A percentile compares a stretch with the other conserved stretches of the same genome.
phyloP scores from a whole-genome alignment of 108 stramenopile genomes.

The Nitzschia sp. region DNA sequence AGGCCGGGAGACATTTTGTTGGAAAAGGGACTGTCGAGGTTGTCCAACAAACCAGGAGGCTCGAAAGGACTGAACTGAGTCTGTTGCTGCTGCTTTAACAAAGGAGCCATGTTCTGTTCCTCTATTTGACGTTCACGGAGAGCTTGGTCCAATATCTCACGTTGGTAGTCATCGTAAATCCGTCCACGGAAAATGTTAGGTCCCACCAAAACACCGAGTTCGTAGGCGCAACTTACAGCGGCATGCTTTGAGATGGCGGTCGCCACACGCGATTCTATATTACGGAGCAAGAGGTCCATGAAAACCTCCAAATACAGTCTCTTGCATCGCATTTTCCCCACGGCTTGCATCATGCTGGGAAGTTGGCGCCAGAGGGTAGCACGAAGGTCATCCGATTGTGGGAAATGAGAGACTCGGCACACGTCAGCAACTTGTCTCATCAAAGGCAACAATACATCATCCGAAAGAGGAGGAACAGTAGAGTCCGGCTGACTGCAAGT shows the following conservation, averaged over 20 bases:
- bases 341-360: conserved; percentile 68
- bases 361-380: conserved; percentile 79
- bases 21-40: conserved; percentile 27
- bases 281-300: conserved; percentile 67
- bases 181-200: conserved; percentile 73
- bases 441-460: conserved; percentile 62
- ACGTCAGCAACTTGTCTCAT: conserved; percentile 75
- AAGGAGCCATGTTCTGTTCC: conserved; percentile 26
- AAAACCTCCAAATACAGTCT: conserved; percentile 74
- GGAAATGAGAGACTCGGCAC: conserved; percentile 80
- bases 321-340: conserved; percentile 85
- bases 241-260: conserved; percentile 82
- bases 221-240: conserved; percentile 77
- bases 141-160: conserved; percentile 62
- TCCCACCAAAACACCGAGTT: conserved; percentile 72
- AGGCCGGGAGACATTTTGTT: conserved; percentile 38
- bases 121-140: conserved; percentile 59
- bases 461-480: conserved; percentile 34
- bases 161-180: conserved; percentile 64
- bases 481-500: conserved; percentile 44
- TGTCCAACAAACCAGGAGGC: conserved; percentile 50
- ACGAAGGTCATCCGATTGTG: conserved; percentile 77
- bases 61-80: conserved; percentile 53
- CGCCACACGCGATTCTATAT: conserved; percentile 63
- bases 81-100: conserved; percentile 14